Percentiles rank a stretch among this genome's conserved stretches.
Conservation (phyloP, 1,284 basidiomycete species). For the Trametes pubescens region DNA sequence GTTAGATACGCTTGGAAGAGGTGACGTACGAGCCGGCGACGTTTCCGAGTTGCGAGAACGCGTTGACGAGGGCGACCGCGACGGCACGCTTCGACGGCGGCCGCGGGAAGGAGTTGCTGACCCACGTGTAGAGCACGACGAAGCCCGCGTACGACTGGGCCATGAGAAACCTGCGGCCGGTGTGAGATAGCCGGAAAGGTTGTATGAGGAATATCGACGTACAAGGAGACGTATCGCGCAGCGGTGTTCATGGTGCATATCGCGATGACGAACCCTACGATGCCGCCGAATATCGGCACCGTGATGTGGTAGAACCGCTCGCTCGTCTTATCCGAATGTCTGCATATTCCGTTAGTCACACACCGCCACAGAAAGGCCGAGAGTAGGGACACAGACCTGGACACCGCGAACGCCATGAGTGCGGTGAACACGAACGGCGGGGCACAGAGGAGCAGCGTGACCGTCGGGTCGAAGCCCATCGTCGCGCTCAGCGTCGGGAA, state of each 20-base stretch:
- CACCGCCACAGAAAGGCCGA: background rate
- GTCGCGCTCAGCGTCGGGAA: constrained; percentile 77
- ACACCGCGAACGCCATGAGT: constrained; percentile 56
- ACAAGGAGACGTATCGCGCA: constrained; percentile 79
- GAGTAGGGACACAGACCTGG: constrained; percentile 50
- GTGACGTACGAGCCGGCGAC: constrained; percentile 65
- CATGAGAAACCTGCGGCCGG: constrained; percentile 73
- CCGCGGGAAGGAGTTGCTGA: constrained; percentile 71
- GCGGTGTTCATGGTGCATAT: constrained; percentile 73
- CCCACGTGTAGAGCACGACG: constrained; percentile 76
- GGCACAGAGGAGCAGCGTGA: constrained; percentile 77
- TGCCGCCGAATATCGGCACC: constrained; percentile 63
- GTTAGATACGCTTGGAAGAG: background rate
- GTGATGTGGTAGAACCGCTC: constrained; percentile 74
- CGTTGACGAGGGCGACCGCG: constrained; percentile 77
- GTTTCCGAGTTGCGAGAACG: constrained; percentile 77
- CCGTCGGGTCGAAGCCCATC: constrained; percentile 69
- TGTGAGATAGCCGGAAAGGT: constrained; percentile 1
- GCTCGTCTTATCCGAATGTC: constrained; percentile 74
- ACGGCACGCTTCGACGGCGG: constrained; percentile 80
- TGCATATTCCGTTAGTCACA: constrained; percentile 34
- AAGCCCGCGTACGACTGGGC: constrained; percentile 78
- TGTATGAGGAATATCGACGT: constrained; percentile 34
- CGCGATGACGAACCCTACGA: constrained; percentile 80
- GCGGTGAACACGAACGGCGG: constrained; percentile 82